A percentile compares a stretch with the other conserved stretches of the same genome.
Evolutionary conservation across 345 rosid species (phyloP).

Genomic region (Citrus cavaleriei): DNA sequence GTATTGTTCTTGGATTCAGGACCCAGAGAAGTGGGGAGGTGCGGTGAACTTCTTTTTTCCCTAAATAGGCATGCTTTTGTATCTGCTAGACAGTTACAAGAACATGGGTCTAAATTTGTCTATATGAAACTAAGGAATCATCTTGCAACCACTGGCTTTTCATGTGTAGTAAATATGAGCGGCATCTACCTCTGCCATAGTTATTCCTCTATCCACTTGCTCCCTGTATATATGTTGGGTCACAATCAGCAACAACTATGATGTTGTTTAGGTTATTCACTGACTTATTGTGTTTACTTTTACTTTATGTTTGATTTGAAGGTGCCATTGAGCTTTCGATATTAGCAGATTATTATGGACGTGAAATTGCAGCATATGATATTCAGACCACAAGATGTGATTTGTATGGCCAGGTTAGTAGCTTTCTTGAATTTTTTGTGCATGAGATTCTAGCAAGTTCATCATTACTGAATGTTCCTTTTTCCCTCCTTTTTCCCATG

Average conservation of each 20-base stretch:
- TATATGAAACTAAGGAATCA: not conserved
- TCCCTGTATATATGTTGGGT: not conserved
- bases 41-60: conserved; percentile 12
- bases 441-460: conserved; percentile 1
- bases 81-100: not conserved
- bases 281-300: conserved; percentile 1
- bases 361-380: conserved; percentile 89
- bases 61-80: not conserved
- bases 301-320: conserved; percentile 17
- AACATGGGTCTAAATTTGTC: not conserved
- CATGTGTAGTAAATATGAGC: not conserved
- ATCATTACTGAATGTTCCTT: not conserved
- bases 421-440: not conserved
- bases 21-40: conserved; percentile 99
- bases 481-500: not conserved
- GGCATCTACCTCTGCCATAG: not conserved
- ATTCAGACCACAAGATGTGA: conserved; percentile 88
- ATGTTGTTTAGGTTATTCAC: not conserved
- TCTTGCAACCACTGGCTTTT: not conserved
- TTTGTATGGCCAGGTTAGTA: conserved; percentile 87
- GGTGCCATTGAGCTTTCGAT: conserved; percentile 98
- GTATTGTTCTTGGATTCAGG: conserved; percentile 90
- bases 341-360: conserved; percentile 74
- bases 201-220: not conserved
- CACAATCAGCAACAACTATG: not conserved